Evolutionary conservation across 495 filamentous ascomycete genomes (phyloP), one percentile per base, ranked within the genome.

Genomic region (Parachaetomium inaequale): DNA sequence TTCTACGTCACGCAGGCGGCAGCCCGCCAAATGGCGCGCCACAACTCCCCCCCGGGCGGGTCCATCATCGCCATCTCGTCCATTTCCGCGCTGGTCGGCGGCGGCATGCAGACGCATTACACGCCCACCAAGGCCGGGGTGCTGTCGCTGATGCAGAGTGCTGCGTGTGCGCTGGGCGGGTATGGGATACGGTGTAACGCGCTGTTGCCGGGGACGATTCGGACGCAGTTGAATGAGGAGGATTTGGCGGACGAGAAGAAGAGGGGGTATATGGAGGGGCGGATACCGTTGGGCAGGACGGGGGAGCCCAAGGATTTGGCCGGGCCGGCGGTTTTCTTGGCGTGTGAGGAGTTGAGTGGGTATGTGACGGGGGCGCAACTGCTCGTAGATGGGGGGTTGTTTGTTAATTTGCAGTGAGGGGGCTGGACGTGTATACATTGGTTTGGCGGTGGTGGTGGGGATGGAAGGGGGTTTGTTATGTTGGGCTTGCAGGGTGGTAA

Each of bases 101-200:
- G 92, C 21, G 88, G 84, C 0, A 76, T 78, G 50, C 92, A 96
- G 75, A 85, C 84, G 26, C 92, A 96, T 66, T 96, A 96, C 73
- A 96, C 92, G 23, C 92, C 92, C 2, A 96, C 92, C 12, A 96
- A 96, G 71, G 92, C 92, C 0, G 92, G 91, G 4, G 82, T 96
- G 1, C 64, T 91, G 32, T 88, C 84, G 51, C 79, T 96, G 25
- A 96, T 96, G 87, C 92, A 96, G 76, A 89, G 85, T 59, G 84
- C 83, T 31, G 92, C 92, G 0, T 85, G 88, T 7, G 91, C 92
- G 17, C 68, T 96, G 57, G 92, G 92, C 0, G 82, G 83, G 68
- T 84, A 93, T 66, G 79, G 79, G 8, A 90, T 96, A 26, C 72
- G 92, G 17, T 95, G 91, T 66, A 96, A 96, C 73, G 91, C 92